phyloP scores from a whole-genome alignment of 225 moss, liverwort and hornwort species.

The Takakia lepidozioides region DNA sequence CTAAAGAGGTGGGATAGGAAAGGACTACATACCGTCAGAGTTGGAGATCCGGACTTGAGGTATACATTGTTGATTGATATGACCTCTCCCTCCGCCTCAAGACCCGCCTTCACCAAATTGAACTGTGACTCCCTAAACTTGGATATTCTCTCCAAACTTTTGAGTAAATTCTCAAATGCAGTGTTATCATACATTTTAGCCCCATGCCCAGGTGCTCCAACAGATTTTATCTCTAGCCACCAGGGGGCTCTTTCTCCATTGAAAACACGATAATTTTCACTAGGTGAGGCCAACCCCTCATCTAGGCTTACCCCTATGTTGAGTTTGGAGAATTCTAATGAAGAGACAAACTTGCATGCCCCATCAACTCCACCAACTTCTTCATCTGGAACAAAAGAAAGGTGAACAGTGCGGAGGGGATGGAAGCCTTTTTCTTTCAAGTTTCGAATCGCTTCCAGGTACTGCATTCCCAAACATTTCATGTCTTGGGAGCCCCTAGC shows the following conservation, averaged over 20 bases:
- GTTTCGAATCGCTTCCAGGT: conserved; percentile 29
- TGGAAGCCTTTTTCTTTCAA: conserved; percentile 18
- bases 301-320: conserved; percentile 30
- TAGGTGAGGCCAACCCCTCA: conserved; percentile 30
- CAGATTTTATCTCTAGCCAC: conserved; percentile 24
- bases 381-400: conserved; percentile 41
- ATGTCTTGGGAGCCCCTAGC: conserved; percentile 58
- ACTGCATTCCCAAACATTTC: conserved; percentile 39
- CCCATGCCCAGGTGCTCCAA: conserved; percentile 29
- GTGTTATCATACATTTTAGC: conserved; percentile 22
- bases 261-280: conserved; percentile 20
- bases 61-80: conserved; percentile 32
- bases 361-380: conserved; percentile 40
- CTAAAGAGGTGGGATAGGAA: not conserved
- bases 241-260: conserved; percentile 22
- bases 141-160: conserved; percentile 16
- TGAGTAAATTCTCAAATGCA: conserved; percentile 26
- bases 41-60: conserved; percentile 31
- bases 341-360: conserved; percentile 15
- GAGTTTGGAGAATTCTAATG: conserved; percentile 20
- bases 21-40: conserved; percentile 13
- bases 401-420: conserved; percentile 20
- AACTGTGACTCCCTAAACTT: conserved; percentile 20
- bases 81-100: conserved; percentile 16
- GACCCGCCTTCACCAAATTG: conserved; percentile 9